These are phyloP conservation scores for Sclerotiophoma versabilis DNA, from an alignment of 2,329 filamentous ascomycete species.

Conservation along the genomic window DNA sequence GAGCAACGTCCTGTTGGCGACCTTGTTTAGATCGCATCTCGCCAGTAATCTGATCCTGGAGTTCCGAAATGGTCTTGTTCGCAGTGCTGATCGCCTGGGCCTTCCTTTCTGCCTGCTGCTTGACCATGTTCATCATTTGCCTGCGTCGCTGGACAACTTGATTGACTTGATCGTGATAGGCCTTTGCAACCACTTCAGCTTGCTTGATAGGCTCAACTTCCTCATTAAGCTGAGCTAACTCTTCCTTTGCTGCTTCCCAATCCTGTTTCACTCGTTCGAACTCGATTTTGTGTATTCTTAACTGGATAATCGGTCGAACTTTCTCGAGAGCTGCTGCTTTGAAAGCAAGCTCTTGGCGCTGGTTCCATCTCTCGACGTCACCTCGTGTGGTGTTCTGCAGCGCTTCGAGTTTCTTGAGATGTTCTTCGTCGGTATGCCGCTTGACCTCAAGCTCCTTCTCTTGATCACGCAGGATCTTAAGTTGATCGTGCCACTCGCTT, in stretches of 20 bases:
- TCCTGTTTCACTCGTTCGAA: constrained; percentile 62
- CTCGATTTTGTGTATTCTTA: constrained; percentile 61
- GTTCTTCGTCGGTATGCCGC: constrained; percentile 66
- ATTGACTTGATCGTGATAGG: constrained; percentile 68
- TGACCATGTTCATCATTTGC: constrained; percentile 61
- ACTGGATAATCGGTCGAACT: constrained; percentile 70
- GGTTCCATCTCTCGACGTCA: constrained; percentile 82
- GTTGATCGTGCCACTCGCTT: constrained; percentile 75
- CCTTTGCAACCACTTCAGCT: constrained; percentile 73
- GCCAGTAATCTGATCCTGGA: constrained; percentile 52
- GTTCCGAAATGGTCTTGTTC: constrained; percentile 49
- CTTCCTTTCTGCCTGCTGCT: constrained; percentile 59
- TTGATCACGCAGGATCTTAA: constrained; percentile 73
- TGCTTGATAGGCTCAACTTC: constrained; percentile 71
- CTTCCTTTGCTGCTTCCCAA: constrained; percentile 62
- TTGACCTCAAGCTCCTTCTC: constrained; percentile 70
- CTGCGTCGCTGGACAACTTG: constrained; percentile 63
- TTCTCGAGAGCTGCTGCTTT: constrained; percentile 70
- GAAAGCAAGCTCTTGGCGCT: constrained; percentile 73
- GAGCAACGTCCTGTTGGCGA: constrained; percentile 40
- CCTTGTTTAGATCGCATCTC: constrained; percentile 53
- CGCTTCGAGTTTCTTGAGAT: constrained; percentile 70
- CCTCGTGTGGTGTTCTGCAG: constrained; percentile 77
- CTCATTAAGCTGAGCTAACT: constrained; percentile 66
- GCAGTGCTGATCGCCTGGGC: constrained; percentile 41